Evolutionary conservation across 225 moss, liverwort and hornwort genomes (phyloP).

Genomic region (Pseudoscleropodium purum): DNA sequence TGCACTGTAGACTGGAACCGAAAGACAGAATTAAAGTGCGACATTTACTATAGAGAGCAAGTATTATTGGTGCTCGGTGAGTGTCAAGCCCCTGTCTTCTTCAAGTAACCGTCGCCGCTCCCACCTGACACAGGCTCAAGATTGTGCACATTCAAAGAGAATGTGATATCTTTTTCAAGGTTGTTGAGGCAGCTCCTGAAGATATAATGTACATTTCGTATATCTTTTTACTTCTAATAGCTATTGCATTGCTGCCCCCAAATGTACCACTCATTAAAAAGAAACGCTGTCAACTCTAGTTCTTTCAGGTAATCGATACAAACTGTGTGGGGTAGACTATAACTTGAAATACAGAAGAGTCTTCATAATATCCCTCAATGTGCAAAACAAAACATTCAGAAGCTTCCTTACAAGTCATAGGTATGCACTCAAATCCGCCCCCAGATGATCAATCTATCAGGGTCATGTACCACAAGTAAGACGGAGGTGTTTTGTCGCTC

Average conservation of each 20-base stretch:
- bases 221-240: not conserved
- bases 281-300: not conserved
- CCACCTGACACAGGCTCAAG: not conserved
- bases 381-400: not conserved
- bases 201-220: not conserved
- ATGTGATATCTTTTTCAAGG: not conserved
- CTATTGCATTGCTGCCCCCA: not conserved
- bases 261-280: not conserved
- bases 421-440: not conserved
- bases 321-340: not conserved
- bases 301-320: not conserved
- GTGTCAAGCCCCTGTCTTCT: not conserved
- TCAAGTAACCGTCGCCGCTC: not conserved
- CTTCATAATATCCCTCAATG: not conserved
- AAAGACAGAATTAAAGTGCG: not conserved
- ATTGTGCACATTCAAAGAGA: not conserved
- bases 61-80: not conserved
- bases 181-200: not conserved
- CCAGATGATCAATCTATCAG: not conserved
- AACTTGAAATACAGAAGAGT: not conserved
- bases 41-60: not conserved
- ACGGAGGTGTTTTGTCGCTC: too few species aligned
- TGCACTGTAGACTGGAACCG: not conserved
- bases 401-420: not conserved
- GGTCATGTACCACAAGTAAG: not conserved